Base-by-base conservation (phyloP, 2,329 filamentous ascomycete genomes). In the Zymoseptoria crescenta region DNA sequence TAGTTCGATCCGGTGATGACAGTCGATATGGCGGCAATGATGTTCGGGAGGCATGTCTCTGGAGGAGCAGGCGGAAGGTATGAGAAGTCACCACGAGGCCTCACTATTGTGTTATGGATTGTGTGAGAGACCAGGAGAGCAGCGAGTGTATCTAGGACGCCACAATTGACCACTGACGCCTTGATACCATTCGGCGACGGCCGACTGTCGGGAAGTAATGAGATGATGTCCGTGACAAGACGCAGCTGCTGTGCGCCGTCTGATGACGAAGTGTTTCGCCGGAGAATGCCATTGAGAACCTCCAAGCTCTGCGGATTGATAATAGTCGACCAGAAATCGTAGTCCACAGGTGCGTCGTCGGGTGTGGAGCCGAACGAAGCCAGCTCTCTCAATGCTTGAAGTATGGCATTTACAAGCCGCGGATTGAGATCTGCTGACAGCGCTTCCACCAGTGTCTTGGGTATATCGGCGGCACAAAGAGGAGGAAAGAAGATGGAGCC, bases 1-100 rank as follows among this genome's bases (percentile, higher is more conserved):
- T 87, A 89, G 65, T 86, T 87, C 0, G 93, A 96, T 67, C 89
- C 84, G 61, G 86, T 83, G 54, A 96, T 83, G 53, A 96, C 87
- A 52, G 86, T 82, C 20, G 86, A 82, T 55, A 96, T 83, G 0
- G 92, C 89, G 62, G 91, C 87, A 6, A 97, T 76, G 19, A 96
- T 82, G 8, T 85, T 84, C 1, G 85, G 81, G 48, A 96, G 75
- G 60, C 82, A 27, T 16, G 83, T 78, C 16, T 77, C 78, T 13
- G 79, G 75, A 1, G 83, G 81, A 7, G 88, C 83, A 24, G 87
- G 79, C 3, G 80, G 74, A 27, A 69, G 62, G 8, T 59, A 59
- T 29, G 62, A 59, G 20, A 59, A 60, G 48, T 66, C 59, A n/a
- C 65, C 64, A 8, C 61, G 64, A 28, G 66, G 67, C 41, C 67